These are phyloP conservation scores for Globisporangium radiosum DNA, from an alignment of 352 stramenopile species.

Conservation along the genomic window DNA sequence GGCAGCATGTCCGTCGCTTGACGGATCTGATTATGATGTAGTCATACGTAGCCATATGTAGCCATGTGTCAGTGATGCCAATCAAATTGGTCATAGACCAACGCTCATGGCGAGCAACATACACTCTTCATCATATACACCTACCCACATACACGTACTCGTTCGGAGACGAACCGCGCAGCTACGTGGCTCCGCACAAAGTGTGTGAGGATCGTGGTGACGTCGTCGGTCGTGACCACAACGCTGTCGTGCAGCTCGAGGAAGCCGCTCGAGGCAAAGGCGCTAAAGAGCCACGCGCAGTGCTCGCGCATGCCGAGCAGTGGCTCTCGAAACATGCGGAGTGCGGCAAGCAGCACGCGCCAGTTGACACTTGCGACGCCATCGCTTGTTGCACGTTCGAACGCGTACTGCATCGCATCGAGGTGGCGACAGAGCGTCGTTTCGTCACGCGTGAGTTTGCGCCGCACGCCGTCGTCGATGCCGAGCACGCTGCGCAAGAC, in stretches of 20 bases:
- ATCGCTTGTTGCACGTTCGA: conserved; percentile 33
- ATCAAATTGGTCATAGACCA: neutral
- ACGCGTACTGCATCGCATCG: conserved; percentile 56
- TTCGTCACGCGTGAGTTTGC: conserved; percentile 16
- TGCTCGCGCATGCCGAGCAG: conserved; percentile 47
- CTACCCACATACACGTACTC: conserved; percentile 21
- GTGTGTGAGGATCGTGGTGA: conserved; percentile 50
- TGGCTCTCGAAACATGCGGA: conserved; percentile 62
- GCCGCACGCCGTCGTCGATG: conserved; percentile 24
- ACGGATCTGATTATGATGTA: conserved; percentile 23
- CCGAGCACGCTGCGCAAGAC: conserved; percentile 54
- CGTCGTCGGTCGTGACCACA: conserved; percentile 27
- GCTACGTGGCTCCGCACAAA: conserved; percentile 38
- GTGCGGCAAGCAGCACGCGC: conserved; percentile 42
- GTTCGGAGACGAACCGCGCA: conserved; percentile 42
- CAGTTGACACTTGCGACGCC: conserved; percentile 62
- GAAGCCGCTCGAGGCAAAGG: conserved; percentile 46
- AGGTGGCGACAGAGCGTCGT: conserved; percentile 43
- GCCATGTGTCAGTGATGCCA: neutral
- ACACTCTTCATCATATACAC: too few species aligned
- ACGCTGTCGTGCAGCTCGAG: conserved; percentile 33
- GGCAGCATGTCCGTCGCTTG: conserved; percentile 38
- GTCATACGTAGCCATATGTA: neutral
- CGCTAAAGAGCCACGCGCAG: conserved; percentile 46
- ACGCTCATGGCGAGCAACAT: neutral